Evolutionary conservation across 495 filamentous ascomycete genomes (phyloP).

Genomic region (Penicillium paxilli): DNA sequence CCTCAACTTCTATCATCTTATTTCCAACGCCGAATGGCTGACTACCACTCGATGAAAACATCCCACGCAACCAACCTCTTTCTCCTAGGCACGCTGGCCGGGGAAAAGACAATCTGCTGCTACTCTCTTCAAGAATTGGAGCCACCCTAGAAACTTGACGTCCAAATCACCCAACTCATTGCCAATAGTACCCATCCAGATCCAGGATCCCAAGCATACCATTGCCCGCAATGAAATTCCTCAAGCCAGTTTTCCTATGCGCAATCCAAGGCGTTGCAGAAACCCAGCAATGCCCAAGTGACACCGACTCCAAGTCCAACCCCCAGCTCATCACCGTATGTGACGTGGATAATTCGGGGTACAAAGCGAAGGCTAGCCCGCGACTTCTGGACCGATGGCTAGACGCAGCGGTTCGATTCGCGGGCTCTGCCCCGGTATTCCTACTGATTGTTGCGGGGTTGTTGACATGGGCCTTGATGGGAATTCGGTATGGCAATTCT

Average conservation of each 20-base stretch:
- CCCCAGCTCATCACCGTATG: slow-evolving; percentile 8
- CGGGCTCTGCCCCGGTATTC: slow-evolving; percentile 30
- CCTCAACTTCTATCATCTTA: neutral
- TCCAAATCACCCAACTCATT: neutral
- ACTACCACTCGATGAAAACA: neutral
- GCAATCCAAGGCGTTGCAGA: slow-evolving; percentile 19
- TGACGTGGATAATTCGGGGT: neutral
- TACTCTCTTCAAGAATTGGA: neutral
- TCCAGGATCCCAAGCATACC: neutral
- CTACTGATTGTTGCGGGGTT: slow-evolving; percentile 25
- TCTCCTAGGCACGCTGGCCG: neutral
- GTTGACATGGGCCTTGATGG: slow-evolving; percentile 29
- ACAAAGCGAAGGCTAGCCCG: slow-evolving; percentile 16
- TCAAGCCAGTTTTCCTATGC: slow-evolving; percentile 12
- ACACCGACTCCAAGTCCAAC: neutral
- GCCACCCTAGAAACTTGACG: neutral
- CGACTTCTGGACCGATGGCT: slow-evolving; percentile 33
- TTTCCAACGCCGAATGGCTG: slow-evolving; percentile 2
- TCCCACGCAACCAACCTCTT: neutral
- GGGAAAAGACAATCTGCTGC: neutral
- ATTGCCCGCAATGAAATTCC: slow-evolving; percentile 5
- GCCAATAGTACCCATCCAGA: neutral
- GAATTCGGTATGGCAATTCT: slow-evolving; percentile 25
- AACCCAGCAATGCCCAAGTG: slow-evolving; percentile 14
- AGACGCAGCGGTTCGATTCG: slow-evolving; percentile 22